These are phyloP conservation scores for Pichia sp. DNA, from an alignment of 1,139 yeast species.

Conservation along the genomic window DNA sequence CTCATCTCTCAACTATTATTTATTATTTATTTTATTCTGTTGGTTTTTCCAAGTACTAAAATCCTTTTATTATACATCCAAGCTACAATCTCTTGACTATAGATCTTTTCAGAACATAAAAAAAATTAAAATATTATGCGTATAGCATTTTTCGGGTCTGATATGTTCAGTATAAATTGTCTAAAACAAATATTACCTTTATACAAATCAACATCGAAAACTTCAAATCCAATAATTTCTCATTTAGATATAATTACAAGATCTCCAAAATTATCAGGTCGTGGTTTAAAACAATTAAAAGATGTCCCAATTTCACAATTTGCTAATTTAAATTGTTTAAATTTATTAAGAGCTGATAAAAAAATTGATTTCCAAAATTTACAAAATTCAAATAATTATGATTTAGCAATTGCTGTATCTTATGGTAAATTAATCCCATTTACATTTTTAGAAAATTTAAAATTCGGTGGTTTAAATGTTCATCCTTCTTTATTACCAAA, in stretches of 20 bases:
- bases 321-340: slow-evolving; percentile 31
- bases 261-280: slow-evolving; percentile 64
- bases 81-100: too few relatives aligned
- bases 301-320: slow-evolving; percentile 53
- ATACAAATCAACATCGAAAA: slow-evolving; percentile 12
- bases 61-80: too few relatives aligned
- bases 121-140: slow-evolving; percentile 6
- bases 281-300: slow-evolving; percentile 42
- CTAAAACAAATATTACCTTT: slow-evolving; percentile 41
- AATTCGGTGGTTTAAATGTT: slow-evolving; percentile 73
- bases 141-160: slow-evolving; percentile 68
- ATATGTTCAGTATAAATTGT: slow-evolving; percentile 60
- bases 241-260: slow-evolving; percentile 60
- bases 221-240: slow-evolving; percentile 28
- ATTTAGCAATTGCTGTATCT: slow-evolving; percentile 81
- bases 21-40: too few relatives aligned
- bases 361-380: slow-evolving; percentile 41
- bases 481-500: slow-evolving; percentile 88
- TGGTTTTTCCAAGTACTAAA: too few relatives aligned
- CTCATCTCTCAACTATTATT: too few relatives aligned
- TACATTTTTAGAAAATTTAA: slow-evolving; percentile 40
- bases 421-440: slow-evolving; percentile 77
- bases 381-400: slow-evolving; percentile 34
- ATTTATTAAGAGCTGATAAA: slow-evolving; percentile 54
- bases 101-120: too few relatives aligned